Base-by-base conservation (phyloP, 1,284 basidiomycete species). In the Marasmius tenuissimus region DNA sequence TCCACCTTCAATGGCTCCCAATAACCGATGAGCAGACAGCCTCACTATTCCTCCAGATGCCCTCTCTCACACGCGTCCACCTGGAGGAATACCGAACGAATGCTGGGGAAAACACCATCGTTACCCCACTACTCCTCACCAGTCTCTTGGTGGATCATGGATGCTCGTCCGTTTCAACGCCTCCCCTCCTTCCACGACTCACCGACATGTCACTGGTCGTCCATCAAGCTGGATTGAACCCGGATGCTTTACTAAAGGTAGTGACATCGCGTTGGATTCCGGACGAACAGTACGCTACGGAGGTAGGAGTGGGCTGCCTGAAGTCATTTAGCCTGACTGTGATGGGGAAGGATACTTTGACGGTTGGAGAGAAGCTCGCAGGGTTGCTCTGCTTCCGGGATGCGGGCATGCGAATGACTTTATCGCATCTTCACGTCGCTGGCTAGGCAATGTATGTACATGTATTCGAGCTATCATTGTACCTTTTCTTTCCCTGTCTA, bases 351-450 rank as follows among this genome's bases (percentile, higher is more conserved):
- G 27, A 34, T 5, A 5, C 34, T 54, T 18, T 5, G 3, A 14
- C 38, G 38, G 7, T 11, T 9, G 16, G 27, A 14, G 52, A 54
- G 14, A 37, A 18, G 37, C 20, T 54, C 37, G 52, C 52, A 12
- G 45, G 45, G 20, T 54, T 54, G 52, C n/a, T 37, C n/a, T 34
- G 52, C n/a, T 54, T 54, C 52, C 33, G 35, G 34, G 52, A 54
- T n/a, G 52, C 27, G 11, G 52, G 52, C 3, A 34, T 54, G 33
- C 52, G 52, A 12, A 37, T 54, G 33, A 37, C 52, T 54, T 34
- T 54, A 16, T 54, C 52, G 16, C 45, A n/a, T 16, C 8, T 47
- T 16, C 16, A 47, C 16, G 20, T 47, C 27, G 27, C 27, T 27
- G 27, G 27, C 27, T 27, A 27, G 27, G 27, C 27, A 27, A 27